phyloP scores from a whole-genome alignment of 2,329 filamentous ascomycete genomes.

The Zasmidium citrigriseum region DNA sequence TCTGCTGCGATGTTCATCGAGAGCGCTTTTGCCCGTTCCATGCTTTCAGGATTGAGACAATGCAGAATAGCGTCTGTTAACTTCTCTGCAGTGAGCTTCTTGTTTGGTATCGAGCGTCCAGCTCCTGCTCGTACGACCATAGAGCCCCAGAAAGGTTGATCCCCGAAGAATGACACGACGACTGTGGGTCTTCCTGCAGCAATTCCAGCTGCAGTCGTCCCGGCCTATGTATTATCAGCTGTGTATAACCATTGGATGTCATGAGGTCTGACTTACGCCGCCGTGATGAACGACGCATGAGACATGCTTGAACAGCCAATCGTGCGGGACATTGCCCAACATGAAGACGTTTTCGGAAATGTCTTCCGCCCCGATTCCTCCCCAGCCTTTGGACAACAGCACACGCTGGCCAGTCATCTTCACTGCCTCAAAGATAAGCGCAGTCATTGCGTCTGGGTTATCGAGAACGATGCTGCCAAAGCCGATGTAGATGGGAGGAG shows the following conservation, averaged over 20 bases:
- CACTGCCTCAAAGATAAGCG: constrained; percentile 69
- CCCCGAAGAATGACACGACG: constrained; percentile 59
- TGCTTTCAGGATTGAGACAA: constrained; percentile 39
- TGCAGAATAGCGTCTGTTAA: constrained; percentile 46
- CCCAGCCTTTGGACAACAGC: constrained; percentile 56
- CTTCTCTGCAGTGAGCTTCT: constrained; percentile 55
- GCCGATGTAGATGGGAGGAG: constrained; percentile 75
- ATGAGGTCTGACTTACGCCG: too few relatives aligned
- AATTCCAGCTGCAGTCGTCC: constrained; percentile 57
- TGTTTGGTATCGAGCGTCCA: constrained; percentile 73
- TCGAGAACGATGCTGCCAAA: constrained; percentile 81
- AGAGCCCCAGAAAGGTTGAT: constrained; percentile 56
- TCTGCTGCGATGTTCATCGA: constrained; percentile 43
- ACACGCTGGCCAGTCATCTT: constrained; percentile 49
- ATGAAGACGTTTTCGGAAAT: constrained; percentile 45
- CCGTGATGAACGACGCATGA: constrained; percentile 58
- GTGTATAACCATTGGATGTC: too few relatives aligned
- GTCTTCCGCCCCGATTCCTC: constrained; percentile 39
- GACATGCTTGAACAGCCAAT: constrained; percentile 58
- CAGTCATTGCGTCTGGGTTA: constrained; percentile 67
- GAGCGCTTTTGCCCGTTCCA: constrained; percentile 37
- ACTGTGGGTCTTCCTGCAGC: constrained; percentile 51
- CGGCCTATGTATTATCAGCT: too few relatives aligned
- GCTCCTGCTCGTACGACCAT: constrained; percentile 48
- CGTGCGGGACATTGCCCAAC: constrained; percentile 56